phyloP scores from a whole-genome alignment of 169 alveolate genomes.

The Eimeria sp. region DNA sequence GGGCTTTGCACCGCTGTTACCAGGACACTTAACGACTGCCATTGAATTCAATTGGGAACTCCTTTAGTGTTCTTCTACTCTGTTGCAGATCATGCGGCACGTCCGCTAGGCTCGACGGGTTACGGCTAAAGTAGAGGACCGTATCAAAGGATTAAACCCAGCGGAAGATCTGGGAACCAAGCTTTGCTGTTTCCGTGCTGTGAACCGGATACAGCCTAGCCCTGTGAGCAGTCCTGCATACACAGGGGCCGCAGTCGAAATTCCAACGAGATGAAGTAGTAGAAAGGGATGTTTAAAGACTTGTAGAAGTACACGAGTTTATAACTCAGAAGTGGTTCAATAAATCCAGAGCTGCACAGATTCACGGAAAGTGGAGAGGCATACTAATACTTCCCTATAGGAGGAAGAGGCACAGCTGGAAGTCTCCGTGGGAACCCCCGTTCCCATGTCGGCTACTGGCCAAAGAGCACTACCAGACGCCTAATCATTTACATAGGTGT shows the following conservation, averaged over 20 bases:
- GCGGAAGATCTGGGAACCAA: too few species aligned
- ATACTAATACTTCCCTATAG: neutral
- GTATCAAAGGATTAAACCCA: too few species aligned
- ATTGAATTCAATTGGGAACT: too few species aligned
- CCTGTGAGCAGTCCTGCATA: too few species aligned
- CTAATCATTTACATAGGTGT: neutral
- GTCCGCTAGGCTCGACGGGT: neutral
- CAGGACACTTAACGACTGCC: neutral
- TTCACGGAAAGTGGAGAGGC: too few species aligned
- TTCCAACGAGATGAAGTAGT: neutral
- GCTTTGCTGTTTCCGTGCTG: too few species aligned
- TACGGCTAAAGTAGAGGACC: too few species aligned
- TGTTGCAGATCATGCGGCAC: neutral
- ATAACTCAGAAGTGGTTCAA: neutral
- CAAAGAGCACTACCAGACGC: neutral
- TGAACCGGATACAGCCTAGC: neutral
- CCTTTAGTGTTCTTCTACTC: neutral
- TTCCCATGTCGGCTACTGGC: neutral
- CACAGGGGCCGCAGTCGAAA: neutral
- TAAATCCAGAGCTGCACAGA: neutral
- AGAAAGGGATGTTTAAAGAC: neutral
- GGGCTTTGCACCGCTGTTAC: neutral
- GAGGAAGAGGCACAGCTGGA: neutral
- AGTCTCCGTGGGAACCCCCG: constrained; percentile 1
- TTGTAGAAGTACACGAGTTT: too few species aligned